Evolutionary conservation across 345 rosid species (phyloP), one percentile per base, ranked within the genome.

Genomic region (Syzygium aqueum): DNA sequence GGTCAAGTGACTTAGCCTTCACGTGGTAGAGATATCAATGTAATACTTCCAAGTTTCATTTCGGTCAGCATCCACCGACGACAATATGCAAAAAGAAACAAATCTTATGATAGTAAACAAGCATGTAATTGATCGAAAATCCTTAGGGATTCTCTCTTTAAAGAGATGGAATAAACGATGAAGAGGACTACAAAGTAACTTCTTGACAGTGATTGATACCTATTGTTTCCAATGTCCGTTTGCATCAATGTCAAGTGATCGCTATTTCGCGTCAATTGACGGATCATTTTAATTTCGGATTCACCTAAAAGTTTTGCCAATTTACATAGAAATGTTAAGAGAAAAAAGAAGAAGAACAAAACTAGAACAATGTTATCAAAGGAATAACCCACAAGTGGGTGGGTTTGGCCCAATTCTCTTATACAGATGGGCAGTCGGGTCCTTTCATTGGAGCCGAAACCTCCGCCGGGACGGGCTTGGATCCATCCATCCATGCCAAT

Each of bases 71-170:
- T 40, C 2, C 0, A 73, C 0, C 4, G 3, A 73, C 49, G 25
- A 33, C 12, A 37, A 5, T 37, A 73, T 3, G 4, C 3, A 73
- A 1, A 7, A 73, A 40, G 7, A 73, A 33, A 33, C 25, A 17
- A 9, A 37, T 37, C 11, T 73, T 37, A 9, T 73, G 80, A 73
- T 37, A 37, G 27, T 49, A 9, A 33, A 17, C 4, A 9, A 73
- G 3, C 4, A 25, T 65, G 2, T 33, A 14, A 67, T 73, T 0
- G 6, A 14, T 73, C 12, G 1, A 33, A 13, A 22, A 2, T 27
- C 1, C n/a, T 22, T 5, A 2, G n/a, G 13, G 2, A 56, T 56
- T 56, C 3, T 17, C 25, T 3, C 5, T 23, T 3, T 7, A 3
- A 8, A 67, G 9, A 30, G 3, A 65, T 65, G 2, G 23, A 33